A percentile compares a stretch with the other conserved stretches of the same genome.
Conservation (phyloP, 495 filamentous ascomycete genomes). For the Aspergillus biplanus region DNA sequence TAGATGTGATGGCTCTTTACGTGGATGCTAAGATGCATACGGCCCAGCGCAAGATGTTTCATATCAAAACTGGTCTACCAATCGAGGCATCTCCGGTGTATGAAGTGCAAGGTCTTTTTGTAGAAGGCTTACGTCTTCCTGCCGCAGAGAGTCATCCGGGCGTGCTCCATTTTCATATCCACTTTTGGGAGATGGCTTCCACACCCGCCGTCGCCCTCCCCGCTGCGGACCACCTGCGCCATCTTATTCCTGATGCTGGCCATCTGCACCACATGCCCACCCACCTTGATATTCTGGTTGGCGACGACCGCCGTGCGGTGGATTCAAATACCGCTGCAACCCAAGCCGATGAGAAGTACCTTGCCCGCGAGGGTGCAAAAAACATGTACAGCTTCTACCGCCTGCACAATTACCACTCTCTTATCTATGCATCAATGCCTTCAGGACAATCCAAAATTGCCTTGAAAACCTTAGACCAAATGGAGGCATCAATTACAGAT, state of each 20-base stretch:
- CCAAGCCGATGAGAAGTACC: conserved; percentile 59
- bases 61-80: conserved; percentile 58
- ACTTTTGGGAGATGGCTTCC: conserved; percentile 69
- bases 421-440: conserved; percentile 70
- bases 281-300: conserved; percentile 65
- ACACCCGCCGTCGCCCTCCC: conserved; percentile 58
- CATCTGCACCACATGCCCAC: conserved; percentile 71
- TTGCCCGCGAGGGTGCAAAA: conserved; percentile 45
- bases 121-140: conserved; percentile 46
- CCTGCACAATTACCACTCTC: conserved; percentile 64
- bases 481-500: conserved; percentile 59
- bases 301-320: conserved; percentile 63
- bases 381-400: conserved; percentile 71
- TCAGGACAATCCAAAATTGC: conserved; percentile 56
- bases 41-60: conserved; percentile 64
- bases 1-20: conserved; percentile 61
- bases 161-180: conserved; percentile 67
- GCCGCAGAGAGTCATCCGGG: conserved; percentile 54
- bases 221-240: conserved; percentile 58
- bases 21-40: conserved; percentile 69
- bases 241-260: conserved; percentile 62
- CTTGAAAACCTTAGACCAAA: conserved; percentile 50
- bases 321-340: conserved; percentile 59
- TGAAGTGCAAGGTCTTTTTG: conserved; percentile 56
- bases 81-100: conserved; percentile 52